Evolutionary conservation across 1,284 basidiomycete species (phyloP).

Genomic region (Ustilago trichophora): DNA sequence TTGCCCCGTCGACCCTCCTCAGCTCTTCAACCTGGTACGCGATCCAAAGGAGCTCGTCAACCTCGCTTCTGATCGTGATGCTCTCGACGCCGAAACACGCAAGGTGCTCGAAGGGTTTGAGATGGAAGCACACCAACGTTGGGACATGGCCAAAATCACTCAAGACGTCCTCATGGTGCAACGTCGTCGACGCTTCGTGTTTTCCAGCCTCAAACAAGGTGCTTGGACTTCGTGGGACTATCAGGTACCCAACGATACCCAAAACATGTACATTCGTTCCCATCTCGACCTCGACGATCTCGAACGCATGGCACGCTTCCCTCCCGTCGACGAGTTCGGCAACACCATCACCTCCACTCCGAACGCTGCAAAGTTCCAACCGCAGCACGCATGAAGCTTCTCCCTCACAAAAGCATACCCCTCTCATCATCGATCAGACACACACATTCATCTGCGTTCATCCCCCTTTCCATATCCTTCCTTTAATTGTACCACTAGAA

Average conservation of each 20-base stretch:
- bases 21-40: slow-evolving; percentile 23
- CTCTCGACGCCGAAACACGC: slow-evolving; percentile 19
- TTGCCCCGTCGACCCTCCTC: slow-evolving; percentile 32
- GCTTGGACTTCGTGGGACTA: slow-evolving; percentile 42
- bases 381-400: too few relatives aligned
- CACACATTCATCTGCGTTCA: too few relatives aligned
- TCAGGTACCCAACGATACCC: slow-evolving; percentile 32
- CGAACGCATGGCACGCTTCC: slow-evolving; percentile 41
- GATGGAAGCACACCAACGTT: slow-evolving; percentile 18
- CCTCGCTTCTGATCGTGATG: slow-evolving; percentile 20
- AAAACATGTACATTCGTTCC: slow-evolving; percentile 41
- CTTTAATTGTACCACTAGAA: too few relatives aligned
- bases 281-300: slow-evolving; percentile 37
- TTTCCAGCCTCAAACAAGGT: slow-evolving; percentile 34
- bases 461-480: too few relatives aligned
- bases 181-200: slow-evolving; percentile 33
- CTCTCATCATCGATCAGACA: too few relatives aligned
- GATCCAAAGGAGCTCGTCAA: slow-evolving; percentile 41
- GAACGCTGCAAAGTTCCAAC: too few relatives aligned
- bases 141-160: slow-evolving; percentile 34
- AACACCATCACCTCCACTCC: slow-evolving; percentile 6
- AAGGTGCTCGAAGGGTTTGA: slow-evolving; percentile 26
- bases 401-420: too few relatives aligned
- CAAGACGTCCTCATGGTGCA: slow-evolving; percentile 32
- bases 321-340: slow-evolving; percentile 30